Evolutionary conservation across 352 stramenopile species (phyloP).

Genomic region (Phytophthora syringae): DNA sequence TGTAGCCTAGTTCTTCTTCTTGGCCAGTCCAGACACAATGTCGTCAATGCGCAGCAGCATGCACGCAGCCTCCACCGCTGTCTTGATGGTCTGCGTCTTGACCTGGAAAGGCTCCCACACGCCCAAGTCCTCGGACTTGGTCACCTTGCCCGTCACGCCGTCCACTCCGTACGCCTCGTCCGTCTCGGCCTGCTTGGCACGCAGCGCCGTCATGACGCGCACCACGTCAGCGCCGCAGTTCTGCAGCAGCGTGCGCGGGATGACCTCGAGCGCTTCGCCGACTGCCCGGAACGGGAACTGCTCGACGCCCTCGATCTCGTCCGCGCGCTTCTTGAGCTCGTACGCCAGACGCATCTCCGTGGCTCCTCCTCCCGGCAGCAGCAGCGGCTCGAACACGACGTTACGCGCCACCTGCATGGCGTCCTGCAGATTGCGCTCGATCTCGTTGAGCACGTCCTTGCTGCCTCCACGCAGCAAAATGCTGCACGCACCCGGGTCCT

Average conservation of each 20-base stretch:
- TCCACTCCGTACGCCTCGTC: slow-evolving; percentile 82
- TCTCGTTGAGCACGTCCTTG: slow-evolving; percentile 99
- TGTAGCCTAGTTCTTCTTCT: slow-evolving; percentile 87
- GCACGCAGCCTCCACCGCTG: slow-evolving; percentile 98
- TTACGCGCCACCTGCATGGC: slow-evolving; percentile 99
- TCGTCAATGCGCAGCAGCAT: slow-evolving; percentile 99
- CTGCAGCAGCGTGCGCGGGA: slow-evolving; percentile 98
- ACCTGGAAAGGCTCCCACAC: slow-evolving; percentile 99
- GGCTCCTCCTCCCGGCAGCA: slow-evolving; percentile 95
- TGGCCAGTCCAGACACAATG: slow-evolving; percentile 99
- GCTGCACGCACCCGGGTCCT: slow-evolving; percentile 98
- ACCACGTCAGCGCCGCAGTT: slow-evolving; percentile 99
- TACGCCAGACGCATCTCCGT: slow-evolving; percentile 99
- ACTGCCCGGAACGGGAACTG: slow-evolving; percentile 98
- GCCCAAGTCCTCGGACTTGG: slow-evolving; percentile 95
- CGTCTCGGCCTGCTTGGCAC: slow-evolving; percentile 91
- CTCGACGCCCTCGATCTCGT: slow-evolving; percentile 95
- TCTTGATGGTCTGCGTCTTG: slow-evolving; percentile 99
- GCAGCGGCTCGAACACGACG: slow-evolving; percentile 97
- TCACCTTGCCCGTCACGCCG: slow-evolving; percentile 91
- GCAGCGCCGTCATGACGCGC: slow-evolving; percentile 97
- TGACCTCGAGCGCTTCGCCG: slow-evolving; percentile 98
- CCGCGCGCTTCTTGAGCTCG: slow-evolving; percentile 92
- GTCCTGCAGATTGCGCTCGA: slow-evolving; percentile 99
- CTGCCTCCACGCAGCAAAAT: slow-evolving; percentile 98